These are phyloP conservation scores for Paratinospora sagittata DNA, from an alignment of 164 flowering plant genomes.

Conservation along the genomic window DNA sequence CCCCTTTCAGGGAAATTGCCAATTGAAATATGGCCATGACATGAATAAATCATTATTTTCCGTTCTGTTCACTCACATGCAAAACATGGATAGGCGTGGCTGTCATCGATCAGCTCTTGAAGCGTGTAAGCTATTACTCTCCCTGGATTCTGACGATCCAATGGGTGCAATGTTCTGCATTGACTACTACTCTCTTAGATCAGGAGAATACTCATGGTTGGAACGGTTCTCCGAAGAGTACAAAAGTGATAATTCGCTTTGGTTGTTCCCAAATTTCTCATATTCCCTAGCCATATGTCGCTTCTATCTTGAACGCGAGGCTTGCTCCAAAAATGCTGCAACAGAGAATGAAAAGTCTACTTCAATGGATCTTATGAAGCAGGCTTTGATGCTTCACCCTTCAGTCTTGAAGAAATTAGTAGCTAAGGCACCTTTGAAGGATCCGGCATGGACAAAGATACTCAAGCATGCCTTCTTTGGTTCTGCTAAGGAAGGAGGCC, in stretches of 20 bases:
- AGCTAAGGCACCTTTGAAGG: constrained; percentile 81
- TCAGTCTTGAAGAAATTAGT: constrained; percentile 68
- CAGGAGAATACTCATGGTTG: constrained; percentile 80
- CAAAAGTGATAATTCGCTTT: constrained; percentile 57
- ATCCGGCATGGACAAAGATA: constrained; percentile 56
- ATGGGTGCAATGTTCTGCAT: constrained; percentile 80
- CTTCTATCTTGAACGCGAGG: constrained; percentile 56
- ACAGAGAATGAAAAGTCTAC: constrained; percentile 38
- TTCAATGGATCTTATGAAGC: constrained; percentile 82
- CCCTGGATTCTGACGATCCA: constrained; percentile 86
- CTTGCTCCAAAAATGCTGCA: constrained; percentile 22
- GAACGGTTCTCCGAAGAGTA: constrained; percentile 72
- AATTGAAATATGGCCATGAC: constrained; percentile 59
- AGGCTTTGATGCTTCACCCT: constrained; percentile 94
- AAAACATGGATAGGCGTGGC: constrained; percentile 85
- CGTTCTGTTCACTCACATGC: constrained; percentile 77
- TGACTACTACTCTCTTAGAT: constrained; percentile 79
- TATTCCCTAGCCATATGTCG: constrained; percentile 83
- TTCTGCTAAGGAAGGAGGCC: constrained; percentile 53
- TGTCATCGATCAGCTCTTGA: constrained; percentile 95
- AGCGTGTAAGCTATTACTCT: constrained; percentile 81
- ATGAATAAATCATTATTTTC: constrained; percentile 70
- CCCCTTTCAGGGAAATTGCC: constrained; percentile 74
- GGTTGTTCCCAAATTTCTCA: constrained; percentile 90
- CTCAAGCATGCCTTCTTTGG: constrained; percentile 49